phyloP scores from a whole-genome alignment of 495 filamentous ascomycete genomes.

The Lophiostoma macrostomum region DNA sequence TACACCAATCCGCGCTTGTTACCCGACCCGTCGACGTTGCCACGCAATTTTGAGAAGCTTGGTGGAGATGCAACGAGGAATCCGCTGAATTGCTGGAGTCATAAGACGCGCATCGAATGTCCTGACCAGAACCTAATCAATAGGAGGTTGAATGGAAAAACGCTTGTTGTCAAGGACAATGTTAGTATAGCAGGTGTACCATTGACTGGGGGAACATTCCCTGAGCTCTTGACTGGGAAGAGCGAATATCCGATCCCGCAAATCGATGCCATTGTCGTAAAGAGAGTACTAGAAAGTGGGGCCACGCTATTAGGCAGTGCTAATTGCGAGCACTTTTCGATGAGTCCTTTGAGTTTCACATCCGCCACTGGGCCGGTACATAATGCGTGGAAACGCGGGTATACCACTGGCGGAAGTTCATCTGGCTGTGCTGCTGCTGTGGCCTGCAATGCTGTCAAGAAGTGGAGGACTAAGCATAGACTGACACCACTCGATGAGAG shows the following conservation, averaged over 20 bases:
- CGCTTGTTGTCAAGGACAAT: constrained; percentile 25
- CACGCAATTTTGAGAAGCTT: constrained; percentile 10
- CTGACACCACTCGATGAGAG: constrained; percentile 3
- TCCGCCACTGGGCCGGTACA: constrained; percentile 19
- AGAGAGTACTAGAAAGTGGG: constrained; percentile 5
- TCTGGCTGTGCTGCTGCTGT: constrained; percentile 17
- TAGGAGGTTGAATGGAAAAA: constrained; percentile 9
- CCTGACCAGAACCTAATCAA: not conserved
- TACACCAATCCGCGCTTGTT: constrained; percentile 20
- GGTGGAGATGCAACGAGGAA: constrained; percentile 9
- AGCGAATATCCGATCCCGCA: constrained; percentile 12
- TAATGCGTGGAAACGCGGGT: constrained; percentile 20
- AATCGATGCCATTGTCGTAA: constrained; percentile 22
- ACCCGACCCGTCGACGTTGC: constrained; percentile 8
- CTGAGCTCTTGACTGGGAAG: constrained; percentile 10
- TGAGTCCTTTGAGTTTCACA: constrained; percentile 19
- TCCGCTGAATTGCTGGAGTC: constrained; percentile 24
- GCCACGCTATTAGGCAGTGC: constrained; percentile 9
- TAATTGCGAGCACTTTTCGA: constrained; percentile 26
- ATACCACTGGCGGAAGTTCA: constrained; percentile 15
- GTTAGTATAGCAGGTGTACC: constrained; percentile 17
- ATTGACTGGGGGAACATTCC: constrained; percentile 22
- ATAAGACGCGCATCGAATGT: constrained; percentile 1
- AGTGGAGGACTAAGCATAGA: constrained; percentile 9
- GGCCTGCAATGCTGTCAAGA: not conserved